Evolutionary conservation across 1,139 yeast genomes (phyloP), one percentile per base, ranked within the genome.

Genomic region (Yamadazyma oceani): DNA sequence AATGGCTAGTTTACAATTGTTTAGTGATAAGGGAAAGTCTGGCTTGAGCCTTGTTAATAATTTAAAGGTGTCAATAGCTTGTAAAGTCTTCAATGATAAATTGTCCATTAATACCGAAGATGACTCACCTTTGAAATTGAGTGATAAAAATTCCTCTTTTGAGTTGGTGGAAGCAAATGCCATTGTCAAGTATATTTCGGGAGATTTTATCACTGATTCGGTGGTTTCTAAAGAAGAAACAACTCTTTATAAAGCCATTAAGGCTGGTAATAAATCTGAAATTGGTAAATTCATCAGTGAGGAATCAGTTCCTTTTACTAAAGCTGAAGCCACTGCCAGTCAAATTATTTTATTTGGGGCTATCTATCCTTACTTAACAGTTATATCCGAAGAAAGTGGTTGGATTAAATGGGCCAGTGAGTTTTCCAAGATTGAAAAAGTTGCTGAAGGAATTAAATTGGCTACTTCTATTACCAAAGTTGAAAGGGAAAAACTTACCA

Each of bases 81-180:
- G 75, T 3, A 51, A 62, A 6, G 67, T 57, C 14, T 69, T 53
- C 48, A 51, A 51, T 16, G 65, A 66, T n/a, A 51, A 63, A 27
- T 43, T 66, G 16, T 40, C 59, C 45, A 50, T 59, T 52, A 41
- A 50, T 42, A 36, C 60, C 26, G 70, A 63, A 30, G 69, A 65
- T 35, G 69, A 62, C 36, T 55, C 64, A 34, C 58, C 58, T 10
- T 56, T 70, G 28, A 45, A 55, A 17, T 62, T 78, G 38, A 53
- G 55, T 32, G 63, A 65, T 48, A 55, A 59, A 46, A 58, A 51
- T 50, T 45, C 59, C 25, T 66, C 58, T 12, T 75, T 82, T 40
- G 75, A 73, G 49, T 71, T 89, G 48, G 66, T 76, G 44, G 96
- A 88, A 60, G 76, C 94, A 24, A 87, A 89, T 58, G 86, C 97